Evolutionary conservation across 2,329 filamentous ascomycete genomes (phyloP).

Genomic region (Tolypocladium ovalisporum): DNA sequence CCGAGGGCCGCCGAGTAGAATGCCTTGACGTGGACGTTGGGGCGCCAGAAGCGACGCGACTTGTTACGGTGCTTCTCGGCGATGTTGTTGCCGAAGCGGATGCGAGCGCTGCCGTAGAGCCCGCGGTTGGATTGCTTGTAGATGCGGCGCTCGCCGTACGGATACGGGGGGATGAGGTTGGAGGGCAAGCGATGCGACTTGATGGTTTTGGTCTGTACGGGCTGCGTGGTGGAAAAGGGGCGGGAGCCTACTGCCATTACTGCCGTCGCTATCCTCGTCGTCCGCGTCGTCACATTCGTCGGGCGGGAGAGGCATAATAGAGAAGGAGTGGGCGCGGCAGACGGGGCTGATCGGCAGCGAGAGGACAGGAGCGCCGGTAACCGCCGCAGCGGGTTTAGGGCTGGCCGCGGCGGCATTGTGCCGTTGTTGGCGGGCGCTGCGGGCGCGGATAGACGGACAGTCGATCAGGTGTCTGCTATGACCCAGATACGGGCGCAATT

Average conservation of each 20-base stretch:
- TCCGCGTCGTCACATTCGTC: not conserved
- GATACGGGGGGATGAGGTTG: conserved; percentile 54
- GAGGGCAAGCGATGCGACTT: conserved; percentile 31
- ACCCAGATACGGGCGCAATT: not conserved
- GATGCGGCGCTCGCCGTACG: conserved; percentile 55
- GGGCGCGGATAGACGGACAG: not conserved
- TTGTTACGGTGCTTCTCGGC: conserved; percentile 60
- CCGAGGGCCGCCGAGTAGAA: conserved; percentile 55
- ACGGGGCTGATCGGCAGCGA: conserved; percentile 3
- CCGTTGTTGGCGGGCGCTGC: not conserved
- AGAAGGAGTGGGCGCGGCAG: not conserved
- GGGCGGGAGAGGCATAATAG: not conserved
- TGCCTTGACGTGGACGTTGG: conserved; percentile 60
- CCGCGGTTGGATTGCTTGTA: conserved; percentile 76
- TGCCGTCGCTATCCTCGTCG: not conserved
- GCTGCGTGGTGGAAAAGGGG: conserved; percentile 26
- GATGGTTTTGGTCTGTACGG: conserved; percentile 28
- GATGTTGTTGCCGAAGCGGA: conserved; percentile 73
- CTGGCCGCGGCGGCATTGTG: conserved; percentile 7
- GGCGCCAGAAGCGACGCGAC: conserved; percentile 61
- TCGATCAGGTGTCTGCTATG: not conserved
- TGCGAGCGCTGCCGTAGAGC: conserved; percentile 58
- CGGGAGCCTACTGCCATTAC: conserved; percentile 3
- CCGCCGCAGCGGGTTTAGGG: conserved; percentile 7
- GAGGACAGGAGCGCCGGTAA: conserved; percentile 8